Evolutionary conservation across 2,329 filamentous ascomycete species (phyloP), one percentile per base, ranked within the genome.

Genomic region (Hypoxylon rubiginosum): DNA sequence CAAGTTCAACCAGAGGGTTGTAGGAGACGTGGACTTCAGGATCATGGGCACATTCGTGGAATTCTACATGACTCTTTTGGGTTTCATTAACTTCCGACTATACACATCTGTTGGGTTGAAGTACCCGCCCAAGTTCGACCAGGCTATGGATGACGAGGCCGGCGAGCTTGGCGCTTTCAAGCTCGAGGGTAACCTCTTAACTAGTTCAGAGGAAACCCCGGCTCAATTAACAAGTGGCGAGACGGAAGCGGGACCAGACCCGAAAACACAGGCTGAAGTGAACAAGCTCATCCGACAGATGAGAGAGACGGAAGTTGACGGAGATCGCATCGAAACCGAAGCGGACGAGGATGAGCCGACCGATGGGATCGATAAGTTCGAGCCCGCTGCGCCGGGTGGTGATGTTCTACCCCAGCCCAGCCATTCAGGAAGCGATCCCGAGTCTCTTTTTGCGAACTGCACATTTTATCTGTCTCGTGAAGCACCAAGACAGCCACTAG

Each of bases 31-130:
- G 70, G 96, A 99, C 80, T 99, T 97, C 83, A 88, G 96, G 75
- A 99, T 99, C 81, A 99, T 99, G 96, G 95, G 93, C 64, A 99
- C 96, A 4, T 99, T 99, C 77, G 90, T 99, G 71, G 95, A 99
- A 79, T 99, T 99, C 80, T 99, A 99, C 84, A 97, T 97, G 75
- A 98, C 95, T 4, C 86, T 99, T 13, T 85, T 99, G 19, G 92
- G 95, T 66, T 99, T 99, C 76, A 90, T 98, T 81, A 97, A 99
- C 85, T 99, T 94, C 85, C 86, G 93, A 70, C 85, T 99, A 50
- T 99, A 97, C 83, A 97, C 94, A 0, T 90, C 92, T 0, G 85
- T 97, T 69, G 96, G 96, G 8, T 83, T 99, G 68, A 93, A 97
- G 62, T 99, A 99, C 78, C 96, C 96, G 17, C 96, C 96, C 67